phyloP scores from a whole-genome alignment of 805 yeast genomes.

The Saccharomycopsis javanensis region DNA sequence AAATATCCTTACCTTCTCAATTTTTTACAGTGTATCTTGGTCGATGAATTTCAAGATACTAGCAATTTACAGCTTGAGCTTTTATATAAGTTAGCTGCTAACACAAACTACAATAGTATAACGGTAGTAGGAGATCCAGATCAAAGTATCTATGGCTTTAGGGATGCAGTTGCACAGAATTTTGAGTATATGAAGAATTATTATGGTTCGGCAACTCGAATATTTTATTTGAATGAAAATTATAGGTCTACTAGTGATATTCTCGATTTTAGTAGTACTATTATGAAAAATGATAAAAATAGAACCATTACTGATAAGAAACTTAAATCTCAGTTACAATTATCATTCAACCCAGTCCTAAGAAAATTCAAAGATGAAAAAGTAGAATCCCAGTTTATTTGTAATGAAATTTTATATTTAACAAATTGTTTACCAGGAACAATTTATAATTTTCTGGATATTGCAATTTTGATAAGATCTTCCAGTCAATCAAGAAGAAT shows the following conservation, averaged over 20 bases:
- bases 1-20: slow-evolving; percentile 36
- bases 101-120: slow-evolving; percentile 41
- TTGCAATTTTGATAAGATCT: slow-evolving; percentile 65
- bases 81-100: slow-evolving; percentile 41
- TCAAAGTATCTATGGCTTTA: slow-evolving; percentile 84
- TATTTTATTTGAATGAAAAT: slow-evolving; percentile 50
- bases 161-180: slow-evolving; percentile 67
- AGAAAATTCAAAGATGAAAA: slow-evolving; percentile 31
- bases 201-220: slow-evolving; percentile 19
- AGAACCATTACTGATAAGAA: slow-evolving; percentile 30
- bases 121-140: slow-evolving; percentile 96
- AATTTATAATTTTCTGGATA: slow-evolving; percentile 43
- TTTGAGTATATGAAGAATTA: slow-evolving; percentile 45
- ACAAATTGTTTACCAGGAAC: slow-evolving; percentile 30
- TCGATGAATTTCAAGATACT: slow-evolving; percentile 95
- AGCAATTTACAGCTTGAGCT: slow-evolving; percentile 66
- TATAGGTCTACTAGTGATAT: slow-evolving; percentile 73
- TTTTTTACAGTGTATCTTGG: slow-evolving; percentile 57
- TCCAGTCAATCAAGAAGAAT: slow-evolving; percentile 50
- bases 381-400: slow-evolving; percentile 51
- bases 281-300: slow-evolving; percentile 46
- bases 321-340: slow-evolving; percentile 37
- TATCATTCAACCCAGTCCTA: slow-evolving; percentile 39
- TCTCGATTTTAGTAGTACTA: slow-evolving; percentile 48
- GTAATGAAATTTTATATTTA: slow-evolving; percentile 43